phyloP scores from a whole-genome alignment of 192 early-diverging fungal genomes.

The Dissophora ornata region DNA sequence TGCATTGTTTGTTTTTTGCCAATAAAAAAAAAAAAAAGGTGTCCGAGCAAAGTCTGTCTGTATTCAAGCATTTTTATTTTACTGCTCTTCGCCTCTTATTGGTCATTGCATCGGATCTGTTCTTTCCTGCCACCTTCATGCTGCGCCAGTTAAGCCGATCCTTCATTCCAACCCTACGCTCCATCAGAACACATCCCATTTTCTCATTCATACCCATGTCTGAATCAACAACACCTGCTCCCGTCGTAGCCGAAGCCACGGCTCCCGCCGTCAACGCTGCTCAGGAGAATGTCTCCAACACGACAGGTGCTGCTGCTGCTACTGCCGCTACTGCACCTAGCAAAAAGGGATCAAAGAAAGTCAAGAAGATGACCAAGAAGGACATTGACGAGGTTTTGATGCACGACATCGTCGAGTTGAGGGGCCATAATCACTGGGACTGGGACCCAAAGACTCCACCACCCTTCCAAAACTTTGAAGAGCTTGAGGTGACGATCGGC shows the following conservation, averaged over 20 bases:
- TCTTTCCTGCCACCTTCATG: conserved; percentile 13
- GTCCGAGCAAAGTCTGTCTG: background rate
- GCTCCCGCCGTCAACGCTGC: background rate
- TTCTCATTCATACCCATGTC: conserved; percentile 7
- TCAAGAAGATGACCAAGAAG: conserved; percentile 50
- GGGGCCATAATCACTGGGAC: conserved; percentile 48
- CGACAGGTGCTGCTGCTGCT: too few relatives aligned
- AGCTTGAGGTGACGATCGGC: conserved; percentile 48
- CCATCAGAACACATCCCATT: conserved; percentile 70
- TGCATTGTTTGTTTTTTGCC: background rate
- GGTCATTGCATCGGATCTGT: too few relatives aligned
- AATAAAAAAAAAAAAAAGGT: conserved; percentile 25
- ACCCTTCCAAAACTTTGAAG: conserved; percentile 53
- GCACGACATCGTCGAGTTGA: conserved; percentile 44
- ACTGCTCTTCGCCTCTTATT: too few relatives aligned
- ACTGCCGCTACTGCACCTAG: background rate
- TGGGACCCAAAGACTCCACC: conserved; percentile 47
- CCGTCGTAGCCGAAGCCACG: background rate
- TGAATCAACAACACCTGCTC: conserved; percentile 3
- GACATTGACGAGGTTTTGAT: conserved; percentile 53
- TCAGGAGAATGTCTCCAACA: background rate
- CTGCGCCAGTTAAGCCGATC: conserved; percentile 19
- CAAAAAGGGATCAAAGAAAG: conserved; percentile 35
- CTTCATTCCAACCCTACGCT: conserved; percentile 8
- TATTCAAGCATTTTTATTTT: too few relatives aligned